These are phyloP conservation scores for Chaetomium fimeti DNA, from an alignment of 495 filamentous ascomycete genomes.

Conservation along the genomic window DNA sequence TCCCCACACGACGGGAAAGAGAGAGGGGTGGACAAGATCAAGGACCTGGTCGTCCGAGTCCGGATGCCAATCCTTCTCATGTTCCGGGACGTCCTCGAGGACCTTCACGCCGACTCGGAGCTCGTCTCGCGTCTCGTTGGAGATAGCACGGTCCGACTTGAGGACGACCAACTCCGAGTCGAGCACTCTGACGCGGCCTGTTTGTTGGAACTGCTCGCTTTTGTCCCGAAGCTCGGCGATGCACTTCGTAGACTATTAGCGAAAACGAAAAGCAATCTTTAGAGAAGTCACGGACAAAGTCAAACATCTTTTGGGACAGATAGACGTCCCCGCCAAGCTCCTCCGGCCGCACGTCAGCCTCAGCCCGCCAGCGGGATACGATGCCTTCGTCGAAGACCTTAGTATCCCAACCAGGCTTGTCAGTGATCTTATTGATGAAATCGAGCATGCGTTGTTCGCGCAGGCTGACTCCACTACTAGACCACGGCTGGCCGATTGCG, in stretches of 20 bases:
- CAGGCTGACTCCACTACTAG: slow-evolving; percentile 26
- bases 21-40: slow-evolving; percentile 60
- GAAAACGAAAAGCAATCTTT: neutral
- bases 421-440: slow-evolving; percentile 38
- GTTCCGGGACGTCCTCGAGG: slow-evolving; percentile 48
- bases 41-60: slow-evolving; percentile 55
- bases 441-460: slow-evolving; percentile 49
- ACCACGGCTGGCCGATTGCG: slow-evolving; percentile 17
- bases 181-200: slow-evolving; percentile 35
- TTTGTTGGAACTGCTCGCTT: slow-evolving; percentile 32
- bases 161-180: slow-evolving; percentile 33
- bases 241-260: slow-evolving; percentile 29
- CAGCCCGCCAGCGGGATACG: slow-evolving; percentile 35
- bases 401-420: slow-evolving; percentile 52
- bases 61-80: slow-evolving; percentile 59
- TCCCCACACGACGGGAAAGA: slow-evolving; percentile 60
- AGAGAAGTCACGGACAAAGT: slow-evolving; percentile 39
- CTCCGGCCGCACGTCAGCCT: slow-evolving; percentile 19
- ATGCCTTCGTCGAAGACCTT: slow-evolving; percentile 55
- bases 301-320: slow-evolving; percentile 49
- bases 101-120: slow-evolving; percentile 24
- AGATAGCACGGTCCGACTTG: slow-evolving; percentile 34
- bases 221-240: slow-evolving; percentile 54
- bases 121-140: slow-evolving; percentile 20
- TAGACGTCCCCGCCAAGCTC: slow-evolving; percentile 33